Evolutionary conservation across 192 early-diverging fungal species (phyloP), one percentile per base, ranked within the genome.

Genomic region (Dimargaris verticillata): DNA sequence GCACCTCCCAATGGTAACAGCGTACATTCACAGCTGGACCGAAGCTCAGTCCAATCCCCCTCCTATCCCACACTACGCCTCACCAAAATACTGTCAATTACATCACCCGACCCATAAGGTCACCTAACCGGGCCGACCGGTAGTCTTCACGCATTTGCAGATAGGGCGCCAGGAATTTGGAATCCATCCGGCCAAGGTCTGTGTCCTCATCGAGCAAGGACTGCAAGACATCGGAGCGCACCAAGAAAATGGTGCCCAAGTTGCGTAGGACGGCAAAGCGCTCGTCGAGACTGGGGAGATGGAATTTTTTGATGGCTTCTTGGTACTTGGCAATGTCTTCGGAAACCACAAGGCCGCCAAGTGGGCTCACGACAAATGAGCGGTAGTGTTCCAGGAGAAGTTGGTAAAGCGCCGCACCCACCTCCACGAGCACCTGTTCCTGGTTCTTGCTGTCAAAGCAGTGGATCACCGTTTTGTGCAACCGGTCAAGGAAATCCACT

Each of bases 291-390:
- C 67, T 63, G 3, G 85, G 72, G 20, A 90, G 76, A 44, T 81
- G 82, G 74, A 93, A 97, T 13, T 68, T 63, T 49, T 74, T 68
- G 44, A 99, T 81, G 0, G 80, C 69, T 72, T 97, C 88, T 68
- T 90, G 94, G 72, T 99, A 99, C 64, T 82, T 88, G 6, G 92
- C 82, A 53, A 99, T 83, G 66, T 99, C 95, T 84, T 88, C 91
- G 59, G 89, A 77, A 24, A 99, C 68, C 45, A 94, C 76, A 20
- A 99, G 70, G 28, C 89, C 92, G 44, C 95, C 95, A 10, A 83
- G 82, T 13, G 88, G 80, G 64, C 80, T 92, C 24, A 93, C 88
- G 24, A 68, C 66, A 61, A 84, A 97, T 67, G 88, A 91, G 72
- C 91, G 89, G 62, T 91, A 80, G 61, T 99, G 95, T 43, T 95